Conservation (phyloP, 2,329 filamentous ascomycete species). For the Penicillium frequentans region DNA sequence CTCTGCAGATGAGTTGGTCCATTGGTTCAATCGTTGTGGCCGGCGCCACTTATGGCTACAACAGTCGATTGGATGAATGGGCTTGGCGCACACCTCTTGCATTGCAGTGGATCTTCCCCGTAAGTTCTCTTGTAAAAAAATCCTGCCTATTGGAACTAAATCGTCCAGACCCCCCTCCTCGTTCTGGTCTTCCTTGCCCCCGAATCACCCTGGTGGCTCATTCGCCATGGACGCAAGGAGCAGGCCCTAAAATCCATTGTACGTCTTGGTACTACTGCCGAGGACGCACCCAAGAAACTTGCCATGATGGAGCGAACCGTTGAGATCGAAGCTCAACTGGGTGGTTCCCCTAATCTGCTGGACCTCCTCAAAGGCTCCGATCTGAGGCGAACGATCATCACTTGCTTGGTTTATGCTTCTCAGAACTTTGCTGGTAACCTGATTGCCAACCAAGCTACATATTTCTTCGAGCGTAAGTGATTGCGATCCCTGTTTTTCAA, state of each 20-base stretch:
- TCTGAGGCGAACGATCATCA: constrained; percentile 31
- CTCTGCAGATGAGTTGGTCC: constrained; percentile 32
- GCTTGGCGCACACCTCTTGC: constrained; percentile 28
- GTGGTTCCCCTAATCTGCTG: constrained; percentile 27
- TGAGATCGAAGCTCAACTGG: constrained; percentile 30
- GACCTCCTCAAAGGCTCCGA: constrained; percentile 36
- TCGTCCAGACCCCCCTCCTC: constrained; percentile 26
- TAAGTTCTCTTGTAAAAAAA: constrained; percentile 6
- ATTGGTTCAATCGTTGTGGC: constrained; percentile 31
- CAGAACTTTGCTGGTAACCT: constrained; percentile 60
- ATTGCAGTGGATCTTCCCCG: constrained; percentile 33
- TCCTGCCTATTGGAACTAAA: constrained; percentile 1
- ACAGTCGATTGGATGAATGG: constrained; percentile 21
- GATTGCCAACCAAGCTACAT: constrained; percentile 63
- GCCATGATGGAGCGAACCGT: constrained; percentile 37
- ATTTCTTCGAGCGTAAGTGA: constrained; percentile 53
- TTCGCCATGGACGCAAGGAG: constrained; percentile 26
- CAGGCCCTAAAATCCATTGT: constrained; percentile 26
- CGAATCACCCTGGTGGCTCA: constrained; percentile 31
- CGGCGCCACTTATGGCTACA: constrained; percentile 24
- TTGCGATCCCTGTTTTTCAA: too few species aligned
- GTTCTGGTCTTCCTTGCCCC: constrained; percentile 28
- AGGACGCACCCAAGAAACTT: constrained; percentile 20
- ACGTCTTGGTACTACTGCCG: constrained; percentile 21
- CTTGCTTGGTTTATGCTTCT: constrained; percentile 32